phyloP scores from a whole-genome alignment of 305 asterid genomes.

The Ilex paraguariensis region DNA sequence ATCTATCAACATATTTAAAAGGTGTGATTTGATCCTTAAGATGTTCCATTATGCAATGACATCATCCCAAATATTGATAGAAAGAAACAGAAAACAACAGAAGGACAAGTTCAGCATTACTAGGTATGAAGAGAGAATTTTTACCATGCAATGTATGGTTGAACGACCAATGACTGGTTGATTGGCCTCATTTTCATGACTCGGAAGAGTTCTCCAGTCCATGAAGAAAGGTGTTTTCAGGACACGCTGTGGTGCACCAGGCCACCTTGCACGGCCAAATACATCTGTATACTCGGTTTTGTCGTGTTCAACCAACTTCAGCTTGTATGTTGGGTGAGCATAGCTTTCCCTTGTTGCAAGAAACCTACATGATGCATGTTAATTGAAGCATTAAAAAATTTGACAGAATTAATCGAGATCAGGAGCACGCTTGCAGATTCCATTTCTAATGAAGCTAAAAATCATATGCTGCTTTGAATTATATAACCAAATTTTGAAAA shows the following conservation, averaged over 20 bases:
- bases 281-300: slow-evolving; percentile 71
- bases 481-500: too few species aligned
- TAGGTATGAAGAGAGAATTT: background rate
- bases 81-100: too few species aligned
- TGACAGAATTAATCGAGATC: too few species aligned
- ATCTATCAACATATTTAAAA: too few species aligned
- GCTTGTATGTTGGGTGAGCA: slow-evolving; percentile 85
- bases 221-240: slow-evolving; percentile 59
- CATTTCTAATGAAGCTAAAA: background rate
- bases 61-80: too few species aligned
- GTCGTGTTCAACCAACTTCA: slow-evolving; percentile 55
- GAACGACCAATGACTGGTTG: slow-evolving; percentile 77
- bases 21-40: too few species aligned
- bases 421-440: too few species aligned
- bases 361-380: slow-evolving; percentile 34
- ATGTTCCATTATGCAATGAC: too few species aligned
- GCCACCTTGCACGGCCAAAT: slow-evolving; percentile 96
- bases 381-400: too few species aligned
- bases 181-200: slow-evolving; percentile 57
- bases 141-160: slow-evolving; percentile 69
- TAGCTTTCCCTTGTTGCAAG: slow-evolving; percentile 77
- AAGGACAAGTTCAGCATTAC: too few species aligned
- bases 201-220: slow-evolving; percentile 67
- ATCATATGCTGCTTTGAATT: too few species aligned
- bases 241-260: slow-evolving; percentile 86